Percentiles rank a stretch among this genome's conserved stretches.
These are phyloP conservation scores for Solanum dulcamara DNA, from an alignment of 257 asterid genomes.

Conservation along the genomic window DNA sequence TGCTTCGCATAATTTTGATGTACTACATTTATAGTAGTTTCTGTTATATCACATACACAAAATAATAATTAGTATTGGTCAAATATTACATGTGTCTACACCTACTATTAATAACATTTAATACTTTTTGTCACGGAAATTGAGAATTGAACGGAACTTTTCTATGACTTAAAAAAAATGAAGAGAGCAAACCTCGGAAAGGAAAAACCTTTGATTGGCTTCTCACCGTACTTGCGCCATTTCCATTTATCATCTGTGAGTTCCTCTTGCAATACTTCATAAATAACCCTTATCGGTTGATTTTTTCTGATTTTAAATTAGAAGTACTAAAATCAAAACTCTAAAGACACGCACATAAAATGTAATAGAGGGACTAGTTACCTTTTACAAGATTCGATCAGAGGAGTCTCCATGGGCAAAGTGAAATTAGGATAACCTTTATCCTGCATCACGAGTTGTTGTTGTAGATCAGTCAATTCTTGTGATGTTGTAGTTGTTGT, in stretches of 20 bases:
- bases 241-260: conserved; percentile 56
- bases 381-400: conserved; percentile 38
- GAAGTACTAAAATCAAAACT: background rate
- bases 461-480: conserved; percentile 1
- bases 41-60: conserved; percentile 12
- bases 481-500: background rate
- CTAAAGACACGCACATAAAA: background rate
- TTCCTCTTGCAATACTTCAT: conserved; percentile 56
- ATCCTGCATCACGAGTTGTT: too few relatives aligned
- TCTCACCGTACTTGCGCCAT: too few relatives aligned
- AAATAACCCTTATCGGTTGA: conserved; percentile 28
- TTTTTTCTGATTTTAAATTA: conserved; percentile 30
- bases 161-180: too few relatives aligned
- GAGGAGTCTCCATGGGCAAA: conserved; percentile 13
- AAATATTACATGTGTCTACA: background rate
- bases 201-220: too few relatives aligned
- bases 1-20: conserved; percentile 53
- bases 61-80: background rate
- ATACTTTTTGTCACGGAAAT: background rate
- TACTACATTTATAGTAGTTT: too few relatives aligned
- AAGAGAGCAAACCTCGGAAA: too few relatives aligned
- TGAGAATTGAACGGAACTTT: too few relatives aligned
- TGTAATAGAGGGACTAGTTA: background rate
- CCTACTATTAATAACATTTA: too few relatives aligned
- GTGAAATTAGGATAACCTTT: conserved; percentile 13